phyloP scores from a whole-genome alignment of 2,329 filamentous ascomycete species.

The Xylaria sp. region DNA sequence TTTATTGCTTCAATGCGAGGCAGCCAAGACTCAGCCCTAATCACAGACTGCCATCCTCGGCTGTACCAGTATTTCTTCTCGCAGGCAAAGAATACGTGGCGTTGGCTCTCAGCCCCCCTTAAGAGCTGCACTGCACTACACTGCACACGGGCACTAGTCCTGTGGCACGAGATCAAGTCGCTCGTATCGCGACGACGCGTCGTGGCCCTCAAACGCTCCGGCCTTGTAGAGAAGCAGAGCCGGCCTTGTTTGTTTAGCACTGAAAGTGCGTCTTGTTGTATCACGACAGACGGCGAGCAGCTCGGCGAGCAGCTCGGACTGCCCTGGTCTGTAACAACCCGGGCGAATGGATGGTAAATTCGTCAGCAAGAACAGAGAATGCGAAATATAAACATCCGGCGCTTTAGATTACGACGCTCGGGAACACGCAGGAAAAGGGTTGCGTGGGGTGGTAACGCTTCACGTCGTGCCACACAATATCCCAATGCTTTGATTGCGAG shows the following conservation, averaged over 20 bases:
- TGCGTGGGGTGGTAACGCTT: neutral
- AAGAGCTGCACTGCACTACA: constrained; percentile 1
- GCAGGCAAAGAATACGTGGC: constrained; percentile 15
- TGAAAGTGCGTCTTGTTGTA: constrained; percentile 11
- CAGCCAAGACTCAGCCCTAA: constrained; percentile 27
- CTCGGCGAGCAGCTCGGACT: neutral
- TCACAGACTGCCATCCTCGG: constrained; percentile 1
- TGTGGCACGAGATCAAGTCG: constrained; percentile 10
- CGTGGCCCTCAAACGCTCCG: neutral
- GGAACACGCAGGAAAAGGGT: neutral
- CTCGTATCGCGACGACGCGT: constrained; percentile 32
- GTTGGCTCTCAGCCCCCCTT: constrained; percentile 2
- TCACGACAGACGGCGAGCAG: constrained; percentile 18
- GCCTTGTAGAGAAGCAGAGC: neutral
- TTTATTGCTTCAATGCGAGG: constrained; percentile 10
- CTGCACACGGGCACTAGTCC: no score
- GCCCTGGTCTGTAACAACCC: constrained; percentile 1
- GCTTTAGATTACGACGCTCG: neutral
- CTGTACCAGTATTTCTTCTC: neutral
- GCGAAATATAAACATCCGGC: neutral
- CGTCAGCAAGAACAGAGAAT: neutral
- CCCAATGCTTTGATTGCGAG: neutral
- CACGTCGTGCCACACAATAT: constrained; percentile 4
- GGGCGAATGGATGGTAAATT: constrained; percentile 8
- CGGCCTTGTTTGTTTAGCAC: no score